Base-by-base conservation (phyloP, 129 eudicot species). In the Saposhnikovia divaricata region DNA sequence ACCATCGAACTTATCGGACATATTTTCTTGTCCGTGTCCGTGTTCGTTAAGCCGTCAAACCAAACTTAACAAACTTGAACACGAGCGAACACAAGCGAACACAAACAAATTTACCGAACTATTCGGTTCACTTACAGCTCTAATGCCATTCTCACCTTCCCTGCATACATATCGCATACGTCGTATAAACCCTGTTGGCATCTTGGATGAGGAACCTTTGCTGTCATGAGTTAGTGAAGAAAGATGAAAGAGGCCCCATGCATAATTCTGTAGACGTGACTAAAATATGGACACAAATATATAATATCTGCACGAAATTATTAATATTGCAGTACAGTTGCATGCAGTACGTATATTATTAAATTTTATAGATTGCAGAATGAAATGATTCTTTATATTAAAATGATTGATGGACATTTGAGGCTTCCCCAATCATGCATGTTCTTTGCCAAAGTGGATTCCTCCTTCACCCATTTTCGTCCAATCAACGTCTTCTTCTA, bases 391-490 rank as follows among this genome's bases (percentile, higher is more conserved):
- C 53, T 73, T 23, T 44, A 5, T 43, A 39, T 43, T 43, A 73
- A 73, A 25, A 44, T 74, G 78, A 74, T 74, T 27, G 40, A 74
- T 14, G 78, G 34, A 40, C 61, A 51, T 72, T 55, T 70, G 31
- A 48, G 69, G 82, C 80, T 68, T 68, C 61, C 75, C 82, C 86
- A 86, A 86, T 80, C 80, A 73, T 76, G 10, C 77, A 23, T 11
- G 55, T 80, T 81, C 71, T 71, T 70, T 73, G 53, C 80, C 77
- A 85, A 46, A 82, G 50, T 84, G 75, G 86, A 86, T 86, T 80
- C 89, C 80, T 75, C 51, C 70, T 84, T 75, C 78, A 86, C 83
- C 89, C 84, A 72, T 81, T 74, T 74, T 74, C 83, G 57, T 86
- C 85, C 82, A 81, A 81, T 48, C 47, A 27, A 46, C 63, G 4